phyloP scores from a whole-genome alignment of 306 rosid species.

The Cicer yamashitae region DNA sequence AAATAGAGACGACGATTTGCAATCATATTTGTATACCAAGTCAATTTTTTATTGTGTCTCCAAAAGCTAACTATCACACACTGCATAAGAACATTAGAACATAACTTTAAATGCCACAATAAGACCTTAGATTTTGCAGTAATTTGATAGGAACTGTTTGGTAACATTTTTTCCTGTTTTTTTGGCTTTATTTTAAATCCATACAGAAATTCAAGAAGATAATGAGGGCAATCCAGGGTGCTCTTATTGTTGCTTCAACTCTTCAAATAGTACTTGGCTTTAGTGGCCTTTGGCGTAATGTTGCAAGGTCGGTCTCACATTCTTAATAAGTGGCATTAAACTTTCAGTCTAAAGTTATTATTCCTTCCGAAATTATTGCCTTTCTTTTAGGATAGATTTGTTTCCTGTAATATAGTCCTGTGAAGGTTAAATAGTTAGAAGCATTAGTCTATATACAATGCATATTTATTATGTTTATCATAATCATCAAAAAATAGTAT shows the following conservation, averaged over 20 bases:
- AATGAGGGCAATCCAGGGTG: conserved; percentile 97
- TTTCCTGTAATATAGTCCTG: background rate
- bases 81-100: conserved; percentile 6
- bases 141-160: conserved; percentile 37
- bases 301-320: conserved; percentile 72
- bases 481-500: background rate
- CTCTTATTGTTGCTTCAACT: conserved; percentile 95
- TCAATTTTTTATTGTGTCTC: conserved; percentile 3
- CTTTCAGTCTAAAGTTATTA: background rate
- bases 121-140: conserved; percentile 7
- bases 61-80: conserved; percentile 8
- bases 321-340: conserved; percentile 26
- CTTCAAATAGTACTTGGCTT: conserved; percentile 98
- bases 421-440: background rate
- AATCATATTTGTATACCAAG: background rate
- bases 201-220: conserved; percentile 85
- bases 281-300: conserved; percentile 99
- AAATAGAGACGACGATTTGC: conserved; percentile 13
- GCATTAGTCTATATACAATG: conserved; percentile 2
- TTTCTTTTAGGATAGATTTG: background rate
- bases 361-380: background rate
- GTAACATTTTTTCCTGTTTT: conserved; percentile 8
- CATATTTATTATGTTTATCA: background rate
- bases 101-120: conserved; percentile 11
- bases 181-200: conserved; percentile 3